A percentile compares a stretch with the other conserved stretches of the same genome.
Evolutionary conservation across 2,329 filamentous ascomycete species (phyloP).

Genomic region (Scedosporium aurantiacum): DNA sequence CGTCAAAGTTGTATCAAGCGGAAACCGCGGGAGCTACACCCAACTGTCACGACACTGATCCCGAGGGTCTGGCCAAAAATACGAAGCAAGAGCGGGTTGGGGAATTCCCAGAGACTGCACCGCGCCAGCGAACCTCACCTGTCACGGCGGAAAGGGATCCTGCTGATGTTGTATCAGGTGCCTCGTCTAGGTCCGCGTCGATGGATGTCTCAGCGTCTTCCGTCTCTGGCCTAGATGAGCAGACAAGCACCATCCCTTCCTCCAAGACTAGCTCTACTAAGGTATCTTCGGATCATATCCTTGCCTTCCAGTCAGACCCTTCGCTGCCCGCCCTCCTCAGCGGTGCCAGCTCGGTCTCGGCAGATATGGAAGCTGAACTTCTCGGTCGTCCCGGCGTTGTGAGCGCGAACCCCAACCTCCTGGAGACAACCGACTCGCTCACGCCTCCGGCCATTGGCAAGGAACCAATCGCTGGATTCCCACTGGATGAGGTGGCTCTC

Average conservation of each 20-base stretch:
- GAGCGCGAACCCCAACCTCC: constrained; percentile 27
- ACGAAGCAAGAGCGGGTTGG: not conserved
- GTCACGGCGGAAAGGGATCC: not conserved
- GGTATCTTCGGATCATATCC: constrained; percentile 30
- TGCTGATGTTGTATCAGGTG: not conserved
- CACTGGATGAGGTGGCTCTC: constrained; percentile 28
- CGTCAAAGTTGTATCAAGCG: not conserved
- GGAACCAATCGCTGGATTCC: constrained; percentile 33
- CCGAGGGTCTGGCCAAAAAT: not conserved
- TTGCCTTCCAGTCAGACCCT: constrained; percentile 50
- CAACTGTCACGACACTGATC: not conserved
- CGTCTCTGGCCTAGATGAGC: constrained; percentile 43
- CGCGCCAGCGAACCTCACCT: not conserved
- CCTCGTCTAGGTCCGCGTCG: constrained; percentile 42
- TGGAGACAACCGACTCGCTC: constrained; percentile 42
- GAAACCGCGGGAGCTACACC: not conserved
- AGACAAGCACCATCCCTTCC: constrained; percentile 35
- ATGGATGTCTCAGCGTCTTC: constrained; percentile 38
- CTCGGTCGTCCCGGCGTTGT: constrained; percentile 37
- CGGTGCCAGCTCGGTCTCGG: constrained; percentile 53
- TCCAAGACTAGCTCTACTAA: constrained; percentile 4
- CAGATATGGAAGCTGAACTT: constrained; percentile 51
- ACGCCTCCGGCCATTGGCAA: constrained; percentile 41
- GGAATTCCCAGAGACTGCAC: not conserved
- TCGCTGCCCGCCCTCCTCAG: constrained; percentile 53